Percentiles rank a stretch among this genome's conserved stretches.
Conservation (phyloP, 345 rosid genomes). For the Salix udensis region DNA sequence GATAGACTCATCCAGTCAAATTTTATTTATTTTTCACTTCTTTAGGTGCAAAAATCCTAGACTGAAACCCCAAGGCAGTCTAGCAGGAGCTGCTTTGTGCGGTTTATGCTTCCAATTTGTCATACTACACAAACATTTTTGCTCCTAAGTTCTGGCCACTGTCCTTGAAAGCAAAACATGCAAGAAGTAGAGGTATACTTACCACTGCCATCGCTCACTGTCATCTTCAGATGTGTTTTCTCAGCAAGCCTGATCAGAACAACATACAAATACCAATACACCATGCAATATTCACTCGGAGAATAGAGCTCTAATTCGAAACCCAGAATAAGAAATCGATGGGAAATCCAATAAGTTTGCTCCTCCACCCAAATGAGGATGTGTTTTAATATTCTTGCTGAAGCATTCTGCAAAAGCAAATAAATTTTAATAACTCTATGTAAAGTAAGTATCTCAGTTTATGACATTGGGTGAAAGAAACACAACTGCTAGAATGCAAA, state of each 20-base stretch:
- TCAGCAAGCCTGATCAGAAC: constrained; percentile 76
- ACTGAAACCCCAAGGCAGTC: neutral
- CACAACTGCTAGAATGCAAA: neutral
- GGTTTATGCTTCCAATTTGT: neutral
- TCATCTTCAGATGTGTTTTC: constrained; percentile 62
- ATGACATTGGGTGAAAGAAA: neutral
- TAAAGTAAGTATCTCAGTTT: neutral
- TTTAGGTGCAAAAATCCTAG: neutral
- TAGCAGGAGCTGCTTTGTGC: neutral
- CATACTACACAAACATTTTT: neutral
- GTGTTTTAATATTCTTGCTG: constrained; percentile 46
- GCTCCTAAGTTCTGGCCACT: neutral
- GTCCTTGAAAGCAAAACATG: constrained; percentile 5
- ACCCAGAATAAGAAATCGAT: constrained; percentile 78
- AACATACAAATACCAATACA: constrained; percentile 81
- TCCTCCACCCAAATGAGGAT: constrained; percentile 86
- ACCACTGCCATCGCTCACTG: constrained; percentile 40
- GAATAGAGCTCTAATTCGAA: constrained; percentile 95
- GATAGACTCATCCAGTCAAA: neutral
- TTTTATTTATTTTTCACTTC: neutral
- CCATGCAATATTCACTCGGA: constrained; percentile 84
- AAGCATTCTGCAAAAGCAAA: constrained; percentile 55
- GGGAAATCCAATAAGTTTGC: constrained; percentile 93
- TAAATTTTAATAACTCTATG: neutral
- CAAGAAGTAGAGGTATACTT: constrained; percentile 11